Conservation (phyloP, 2,329 filamentous ascomycete genomes). For the Alternaria alternata region DNA sequence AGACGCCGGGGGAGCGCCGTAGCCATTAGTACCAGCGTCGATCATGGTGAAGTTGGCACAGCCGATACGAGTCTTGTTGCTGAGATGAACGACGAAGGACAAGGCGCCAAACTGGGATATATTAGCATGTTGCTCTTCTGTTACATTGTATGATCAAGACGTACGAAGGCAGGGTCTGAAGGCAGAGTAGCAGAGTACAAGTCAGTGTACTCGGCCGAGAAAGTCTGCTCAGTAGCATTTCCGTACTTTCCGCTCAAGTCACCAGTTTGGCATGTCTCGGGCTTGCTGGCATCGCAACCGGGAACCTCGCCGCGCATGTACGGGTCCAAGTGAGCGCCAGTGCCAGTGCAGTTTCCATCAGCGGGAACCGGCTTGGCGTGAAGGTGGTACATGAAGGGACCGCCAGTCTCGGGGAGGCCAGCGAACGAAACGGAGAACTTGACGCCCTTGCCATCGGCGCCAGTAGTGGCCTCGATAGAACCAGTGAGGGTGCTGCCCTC, state of each 20-base stretch:
- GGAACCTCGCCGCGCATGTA: conserved; percentile 52
- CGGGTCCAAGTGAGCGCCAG: conserved; percentile 55
- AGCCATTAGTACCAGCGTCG: conserved; percentile 66
- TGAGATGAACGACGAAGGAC: conserved; percentile 63
- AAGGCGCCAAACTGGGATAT: conserved; percentile 57
- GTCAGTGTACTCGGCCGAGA: conserved; percentile 45
- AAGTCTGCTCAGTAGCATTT: conserved; percentile 44
- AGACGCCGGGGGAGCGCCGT: neutral
- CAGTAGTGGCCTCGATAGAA: conserved; percentile 44
- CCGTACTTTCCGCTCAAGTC: conserved; percentile 58
- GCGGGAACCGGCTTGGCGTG: conserved; percentile 53
- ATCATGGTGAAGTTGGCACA: conserved; percentile 63
- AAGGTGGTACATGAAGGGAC: conserved; percentile 59
- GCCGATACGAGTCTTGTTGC: conserved; percentile 62
- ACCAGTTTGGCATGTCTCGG: conserved; percentile 54
- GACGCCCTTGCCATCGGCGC: conserved; percentile 50
- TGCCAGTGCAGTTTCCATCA: conserved; percentile 55
- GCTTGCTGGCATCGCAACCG: conserved; percentile 47
- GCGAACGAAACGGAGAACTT: conserved; percentile 51
- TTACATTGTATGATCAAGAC: neutral
- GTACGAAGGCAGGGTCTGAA: conserved; percentile 52
- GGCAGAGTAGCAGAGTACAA: conserved; percentile 47
- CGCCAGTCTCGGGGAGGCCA: conserved; percentile 52
- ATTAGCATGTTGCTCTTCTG: neutral
- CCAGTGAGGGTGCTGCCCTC: conserved; percentile 46